A percentile compares a stretch with the other conserved stretches of the same genome.
These are phyloP conservation scores for Dalbergia cochinchinensis DNA, from an alignment of 306 rosid species.

Conservation along the genomic window DNA sequence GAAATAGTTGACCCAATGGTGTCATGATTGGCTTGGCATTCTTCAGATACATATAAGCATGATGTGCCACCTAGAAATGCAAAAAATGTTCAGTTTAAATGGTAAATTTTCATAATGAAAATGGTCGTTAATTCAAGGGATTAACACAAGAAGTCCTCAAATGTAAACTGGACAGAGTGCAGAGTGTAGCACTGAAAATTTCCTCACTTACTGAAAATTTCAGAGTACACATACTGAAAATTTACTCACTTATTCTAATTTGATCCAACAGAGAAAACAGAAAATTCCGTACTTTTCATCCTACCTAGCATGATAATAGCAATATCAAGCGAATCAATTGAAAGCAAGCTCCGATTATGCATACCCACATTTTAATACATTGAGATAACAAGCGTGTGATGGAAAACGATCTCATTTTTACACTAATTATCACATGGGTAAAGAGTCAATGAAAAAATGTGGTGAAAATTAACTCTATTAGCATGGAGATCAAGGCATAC, in stretches of 20 bases:
- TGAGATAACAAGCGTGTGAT: constrained; percentile 11
- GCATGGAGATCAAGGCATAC: constrained; percentile 99
- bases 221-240: constrained; percentile 15
- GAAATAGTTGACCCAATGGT: constrained; percentile 82
- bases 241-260: not conserved
- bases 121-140: not conserved
- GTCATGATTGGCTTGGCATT: constrained; percentile 93
- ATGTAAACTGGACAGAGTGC: not conserved
- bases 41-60: constrained; percentile 82
- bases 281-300: not conserved
- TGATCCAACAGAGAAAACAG: constrained; percentile 12
- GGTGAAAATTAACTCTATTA: constrained; percentile 65
- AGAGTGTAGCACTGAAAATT: not conserved
- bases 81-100: constrained; percentile 29
- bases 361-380: not conserved
- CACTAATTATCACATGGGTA: not conserved
- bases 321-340: not conserved
- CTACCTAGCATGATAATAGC: not conserved
- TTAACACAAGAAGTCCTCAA: not conserved
- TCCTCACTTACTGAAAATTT: too few relatives aligned
- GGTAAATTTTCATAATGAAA: constrained; percentile 14
- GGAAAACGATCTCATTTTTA: not conserved
- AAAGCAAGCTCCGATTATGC: not conserved
- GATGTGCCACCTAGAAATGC: too few relatives aligned
- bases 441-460: not conserved